These are phyloP conservation scores for Flaveria robusta DNA, from an alignment of 129 eudicot species.

Conservation along the genomic window DNA sequence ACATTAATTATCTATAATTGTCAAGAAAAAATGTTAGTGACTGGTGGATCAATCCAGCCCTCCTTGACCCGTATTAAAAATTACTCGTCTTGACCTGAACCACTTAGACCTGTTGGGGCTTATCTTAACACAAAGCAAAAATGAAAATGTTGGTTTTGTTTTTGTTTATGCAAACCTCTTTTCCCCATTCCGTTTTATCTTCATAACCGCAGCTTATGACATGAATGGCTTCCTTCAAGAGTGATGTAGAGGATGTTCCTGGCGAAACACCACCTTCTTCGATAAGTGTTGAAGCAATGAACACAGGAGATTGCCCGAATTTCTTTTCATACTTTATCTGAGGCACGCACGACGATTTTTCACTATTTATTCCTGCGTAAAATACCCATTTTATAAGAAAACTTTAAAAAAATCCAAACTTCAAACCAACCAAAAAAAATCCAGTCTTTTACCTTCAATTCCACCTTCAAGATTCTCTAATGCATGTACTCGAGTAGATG, in stretches of 20 bases:
- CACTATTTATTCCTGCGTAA: constrained; percentile 28
- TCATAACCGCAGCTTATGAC: constrained; percentile 81
- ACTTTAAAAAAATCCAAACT: background rate
- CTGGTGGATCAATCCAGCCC: background rate
- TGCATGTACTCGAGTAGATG: constrained; percentile 50
- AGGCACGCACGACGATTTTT: constrained; percentile 22
- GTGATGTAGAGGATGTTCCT: constrained; percentile 40
- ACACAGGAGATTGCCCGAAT: constrained; percentile 69
- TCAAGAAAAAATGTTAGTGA: too few relatives aligned
- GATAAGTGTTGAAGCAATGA: constrained; percentile 63
- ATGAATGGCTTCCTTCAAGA: constrained; percentile 64
- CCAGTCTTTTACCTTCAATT: constrained; percentile 40
- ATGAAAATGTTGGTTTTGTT: background rate
- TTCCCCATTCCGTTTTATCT: constrained; percentile 86
- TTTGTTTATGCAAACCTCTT: constrained; percentile 44
- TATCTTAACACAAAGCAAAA: background rate
- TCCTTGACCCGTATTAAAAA: too few relatives aligned
- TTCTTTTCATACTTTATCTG: constrained; percentile 55
- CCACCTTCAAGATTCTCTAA: constrained; percentile 56
- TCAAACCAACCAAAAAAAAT: background rate
- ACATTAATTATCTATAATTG: too few relatives aligned
- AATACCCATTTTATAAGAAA: background rate
- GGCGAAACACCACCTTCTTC: constrained; percentile 53
- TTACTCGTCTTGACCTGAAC: constrained; percentile 3
- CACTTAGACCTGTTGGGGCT: background rate